phyloP scores from a whole-genome alignment of 768 basidiomycete species.

The Paxillus involutus region DNA sequence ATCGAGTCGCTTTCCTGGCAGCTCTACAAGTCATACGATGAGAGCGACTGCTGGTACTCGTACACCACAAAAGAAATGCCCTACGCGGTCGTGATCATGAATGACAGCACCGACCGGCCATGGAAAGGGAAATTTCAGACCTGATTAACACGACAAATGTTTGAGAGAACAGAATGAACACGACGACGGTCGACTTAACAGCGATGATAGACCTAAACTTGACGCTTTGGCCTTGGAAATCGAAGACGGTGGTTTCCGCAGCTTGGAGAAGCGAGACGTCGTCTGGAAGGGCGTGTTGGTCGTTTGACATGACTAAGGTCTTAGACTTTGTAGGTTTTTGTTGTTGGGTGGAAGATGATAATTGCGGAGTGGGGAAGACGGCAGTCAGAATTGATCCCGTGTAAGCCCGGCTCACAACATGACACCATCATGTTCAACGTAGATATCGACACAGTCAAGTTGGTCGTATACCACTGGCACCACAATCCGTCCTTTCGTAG shows the following conservation, averaged over 20 bases:
- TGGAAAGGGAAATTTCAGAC: not conserved
- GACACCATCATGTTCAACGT: too few species aligned
- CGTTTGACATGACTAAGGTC: not conserved
- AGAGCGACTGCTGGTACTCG: slow-evolving; percentile 10
- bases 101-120: not conserved
- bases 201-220: slow-evolving; percentile 53
- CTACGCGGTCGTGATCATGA: not conserved
- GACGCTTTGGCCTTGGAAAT: slow-evolving; percentile 45
- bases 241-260: slow-evolving; percentile 40
- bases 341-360: too few species aligned
- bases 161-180: slow-evolving; percentile 45
- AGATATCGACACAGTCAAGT: too few species aligned
- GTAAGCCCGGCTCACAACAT: too few species aligned
- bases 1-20: slow-evolving; percentile 39
- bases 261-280: slow-evolving; percentile 36
- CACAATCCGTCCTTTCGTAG: too few species aligned
- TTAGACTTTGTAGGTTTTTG: too few species aligned
- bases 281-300: slow-evolving; percentile 28
- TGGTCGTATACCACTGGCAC: too few species aligned
- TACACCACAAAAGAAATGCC: not conserved
- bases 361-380: too few species aligned
- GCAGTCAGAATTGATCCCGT: too few species aligned
- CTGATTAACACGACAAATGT: not conserved
- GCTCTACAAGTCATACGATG: slow-evolving; percentile 21
- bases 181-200: slow-evolving; percentile 52